Evolutionary conservation across 208 protist genomes (phyloP), one percentile per base, ranked within the genome.

Genomic region (Naegleria gruberi): DNA sequence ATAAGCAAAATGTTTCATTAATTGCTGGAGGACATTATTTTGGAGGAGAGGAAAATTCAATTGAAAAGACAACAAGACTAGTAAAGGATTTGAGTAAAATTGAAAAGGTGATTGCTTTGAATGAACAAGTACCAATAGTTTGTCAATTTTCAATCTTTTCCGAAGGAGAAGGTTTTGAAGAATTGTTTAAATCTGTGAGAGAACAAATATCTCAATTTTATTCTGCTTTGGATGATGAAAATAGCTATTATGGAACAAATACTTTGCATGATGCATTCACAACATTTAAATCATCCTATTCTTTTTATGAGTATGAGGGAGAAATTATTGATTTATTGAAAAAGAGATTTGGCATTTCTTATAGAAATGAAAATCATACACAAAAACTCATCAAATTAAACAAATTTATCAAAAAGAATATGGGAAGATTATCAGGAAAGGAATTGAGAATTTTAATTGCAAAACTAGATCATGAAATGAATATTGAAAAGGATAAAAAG

Each of bases 241-340:
- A 65, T 30, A 30, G 19, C 51, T n/a, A n/a, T n/a, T n/a, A n/a
- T n/a, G n/a, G n/a, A n/a, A 65, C 15, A 30, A 5, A 55, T 19
- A 30, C 51, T 1, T 19, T 65, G 51, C 51, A 65, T 65, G 51
- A 65, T 65, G 51, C 30, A 30, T 65, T 65, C 30, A 65, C 51
- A 4, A 65, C 15, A 65, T 65, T 30, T 23, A 65, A 65, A 23
- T 65, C 51, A 1, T 30, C 2, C 30, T 65, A 65, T 65, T 65
- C 51, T 10, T 65, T 65, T 65, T 65, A 65, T 65, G 51, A 65
- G 30, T 65, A 65, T 65, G 51, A 65, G 30, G 51, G 51, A 65
- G 51, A 65, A 65, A 65, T 65, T 65, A 65, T 65, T 65, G 51
- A 65, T 65, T 65, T 65, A 65, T 65, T 65, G 51, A 65, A 65